A percentile compares a stretch with the other conserved stretches of the same genome.
Conservation (phyloP, 2,329 filamentous ascomycete genomes). For the Daldinia sp. region DNA sequence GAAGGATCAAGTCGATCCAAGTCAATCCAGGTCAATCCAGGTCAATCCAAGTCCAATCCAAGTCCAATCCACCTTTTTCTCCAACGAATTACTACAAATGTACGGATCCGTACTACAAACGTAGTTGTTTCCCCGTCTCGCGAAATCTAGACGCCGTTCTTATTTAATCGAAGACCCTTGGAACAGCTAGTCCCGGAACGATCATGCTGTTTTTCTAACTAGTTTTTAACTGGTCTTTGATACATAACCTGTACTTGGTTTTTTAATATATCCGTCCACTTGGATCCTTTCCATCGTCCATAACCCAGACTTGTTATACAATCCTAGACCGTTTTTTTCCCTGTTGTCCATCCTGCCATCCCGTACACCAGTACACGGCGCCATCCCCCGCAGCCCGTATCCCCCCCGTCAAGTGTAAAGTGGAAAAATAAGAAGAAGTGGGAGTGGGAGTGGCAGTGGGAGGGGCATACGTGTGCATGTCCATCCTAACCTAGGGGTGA, state of each 20-base stretch:
- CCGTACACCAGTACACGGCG: no score
- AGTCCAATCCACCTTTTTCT: no score
- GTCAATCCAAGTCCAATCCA: no score
- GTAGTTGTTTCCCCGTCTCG: background rate
- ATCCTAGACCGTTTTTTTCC: constrained; percentile 25
- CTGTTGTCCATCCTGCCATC: constrained; percentile 33
- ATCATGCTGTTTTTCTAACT: constrained; percentile 24
- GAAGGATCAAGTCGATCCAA: background rate
- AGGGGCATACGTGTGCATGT: constrained; percentile 15
- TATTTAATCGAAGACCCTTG: constrained; percentile 1
- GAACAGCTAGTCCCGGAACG: constrained; percentile 34
- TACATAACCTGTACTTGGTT: no score
- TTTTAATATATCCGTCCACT: constrained; percentile 42
- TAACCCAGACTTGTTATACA: no score
- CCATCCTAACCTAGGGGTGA: constrained; percentile 8
- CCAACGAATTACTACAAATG: constrained; percentile 1
- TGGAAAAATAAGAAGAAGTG: constrained; percentile 5
- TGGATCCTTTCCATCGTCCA: constrained; percentile 40
- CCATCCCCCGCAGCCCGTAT: background rate
- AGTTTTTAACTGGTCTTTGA: no score
- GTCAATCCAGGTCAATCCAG: no score
- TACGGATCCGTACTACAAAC: constrained; percentile 1
- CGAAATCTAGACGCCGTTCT: constrained; percentile 4
- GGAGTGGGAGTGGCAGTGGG: background rate
- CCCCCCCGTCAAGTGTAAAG: constrained; percentile 14